Evolutionary conservation across 2,329 filamentous ascomycete genomes (phyloP), one percentile per base, ranked within the genome.

Genomic region (Cercospora sesami): DNA sequence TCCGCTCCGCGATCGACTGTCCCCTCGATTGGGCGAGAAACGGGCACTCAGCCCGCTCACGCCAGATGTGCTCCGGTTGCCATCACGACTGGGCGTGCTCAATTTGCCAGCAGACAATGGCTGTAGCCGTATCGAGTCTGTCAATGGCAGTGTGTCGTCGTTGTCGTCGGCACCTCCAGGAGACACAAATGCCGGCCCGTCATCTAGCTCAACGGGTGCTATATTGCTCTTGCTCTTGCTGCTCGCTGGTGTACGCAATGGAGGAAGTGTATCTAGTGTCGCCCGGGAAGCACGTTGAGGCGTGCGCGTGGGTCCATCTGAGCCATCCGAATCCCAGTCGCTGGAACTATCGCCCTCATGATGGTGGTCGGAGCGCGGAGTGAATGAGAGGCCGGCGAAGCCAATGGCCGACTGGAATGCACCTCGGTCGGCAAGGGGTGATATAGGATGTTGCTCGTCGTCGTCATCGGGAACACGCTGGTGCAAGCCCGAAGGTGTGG

Each of bases 141-240:
- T 90, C 76, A 89, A 78, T 14, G 84, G 86, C 77, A 87, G 79
- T 76, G 87, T 85, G 82, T 90, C 81, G 78, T 87, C 83, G 70
- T 87, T 83, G 51, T 82, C 79, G 42, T 80, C 78, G 10, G 31
- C 21, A 5, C 73, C 74, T 2, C 72, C 73, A 4, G 77, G 82
- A 4, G 86, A 83, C 69, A 86, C 86, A 75, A 86, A 88, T 66
- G 84, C 75, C n/a, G 83, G 82, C 39, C 82, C 81, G 64, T 82
- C 83, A 65, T 86, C 75, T 71, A 88, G 88, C 70, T 86, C 83
- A 67, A 79, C 71, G 60, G 75, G 72, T 84, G 76, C 72, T 68
- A 77, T 73, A 30, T 75, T 74, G 60, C 75, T 73, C 36, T 64
- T 68, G 70, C 72, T 73, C 23, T 64, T 67, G 57, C 70, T 48